phyloP scores from a whole-genome alignment of 2,329 filamentous ascomycete genomes.

The Hypoxylon sp. region DNA sequence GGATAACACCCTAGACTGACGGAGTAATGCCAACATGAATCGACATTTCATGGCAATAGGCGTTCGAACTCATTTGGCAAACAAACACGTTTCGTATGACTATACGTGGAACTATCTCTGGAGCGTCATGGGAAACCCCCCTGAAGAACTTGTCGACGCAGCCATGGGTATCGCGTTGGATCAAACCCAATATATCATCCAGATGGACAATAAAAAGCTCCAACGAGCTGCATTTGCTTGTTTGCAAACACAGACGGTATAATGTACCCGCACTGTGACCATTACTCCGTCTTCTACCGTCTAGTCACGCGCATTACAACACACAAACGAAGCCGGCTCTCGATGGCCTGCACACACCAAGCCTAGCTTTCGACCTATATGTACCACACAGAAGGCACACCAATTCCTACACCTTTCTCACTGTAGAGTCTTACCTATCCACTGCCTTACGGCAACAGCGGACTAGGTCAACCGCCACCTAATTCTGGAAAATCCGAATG shows the following conservation, averaged over 20 bases:
- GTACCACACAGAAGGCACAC: conserved; percentile 22
- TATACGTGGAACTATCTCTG: not conserved
- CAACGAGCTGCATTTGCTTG: conserved; percentile 3
- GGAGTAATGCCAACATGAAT: not conserved
- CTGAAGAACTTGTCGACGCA: not conserved
- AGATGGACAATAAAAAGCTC: conserved; percentile 7
- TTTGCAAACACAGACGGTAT: conserved; percentile 4
- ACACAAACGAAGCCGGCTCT: conserved; percentile 17
- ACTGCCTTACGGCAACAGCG: conserved; percentile 39
- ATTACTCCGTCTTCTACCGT: conserved; percentile 15
- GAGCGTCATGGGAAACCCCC: not conserved
- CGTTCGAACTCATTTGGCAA: not conserved
- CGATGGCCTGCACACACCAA: conserved; percentile 24
- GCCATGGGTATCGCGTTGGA: not conserved
- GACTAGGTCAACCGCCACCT: conserved; percentile 49
- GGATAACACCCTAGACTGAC: not conserved
- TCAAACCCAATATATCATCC: not conserved
- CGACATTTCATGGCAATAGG: not conserved
- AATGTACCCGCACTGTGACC: conserved; percentile 10
- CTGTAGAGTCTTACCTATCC: conserved; percentile 28
- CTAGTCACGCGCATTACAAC: conserved; percentile 28
- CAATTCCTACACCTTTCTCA: conserved; percentile 30
- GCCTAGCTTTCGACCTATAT: conserved; percentile 11
- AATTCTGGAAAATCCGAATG: conserved; percentile 56
- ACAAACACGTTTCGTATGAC: not conserved